Percentiles rank a stretch among this genome's conserved stretches.
phyloP scores from a whole-genome alignment of 2,329 filamentous ascomycete genomes.

The Xylariaceae sp. region DNA sequence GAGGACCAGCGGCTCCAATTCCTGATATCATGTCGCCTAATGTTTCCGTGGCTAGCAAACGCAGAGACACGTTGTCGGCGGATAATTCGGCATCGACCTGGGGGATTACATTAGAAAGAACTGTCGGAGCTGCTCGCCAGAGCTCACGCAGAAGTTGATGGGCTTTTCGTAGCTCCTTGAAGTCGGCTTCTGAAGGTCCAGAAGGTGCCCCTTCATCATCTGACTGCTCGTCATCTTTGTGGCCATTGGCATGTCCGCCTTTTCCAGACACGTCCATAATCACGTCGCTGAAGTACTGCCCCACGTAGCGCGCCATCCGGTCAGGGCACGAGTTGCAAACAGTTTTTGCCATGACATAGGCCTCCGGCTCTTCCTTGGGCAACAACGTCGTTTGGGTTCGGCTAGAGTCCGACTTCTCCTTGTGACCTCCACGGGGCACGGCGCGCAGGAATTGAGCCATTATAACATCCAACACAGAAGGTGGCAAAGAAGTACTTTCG shows the following conservation, averaged over 20 bases:
- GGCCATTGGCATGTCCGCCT: slow-evolving; percentile 50
- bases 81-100: slow-evolving; percentile 89
- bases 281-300: slow-evolving; percentile 95
- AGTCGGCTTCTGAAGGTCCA: slow-evolving; percentile 73
- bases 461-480: slow-evolving; percentile 83
- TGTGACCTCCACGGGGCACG: slow-evolving; percentile 62
- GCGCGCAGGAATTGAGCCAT: slow-evolving; percentile 93
- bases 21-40: slow-evolving; percentile 92
- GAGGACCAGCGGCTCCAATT: slow-evolving; percentile 85
- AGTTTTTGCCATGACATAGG: slow-evolving; percentile 94
- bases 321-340: slow-evolving; percentile 86
- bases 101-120: slow-evolving; percentile 88
- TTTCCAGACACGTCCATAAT: slow-evolving; percentile 78
- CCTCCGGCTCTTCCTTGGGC: slow-evolving; percentile 82
- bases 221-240: slow-evolving; percentile 54
- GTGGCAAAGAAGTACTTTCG: slow-evolving; percentile 70
- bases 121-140: slow-evolving; percentile 84
- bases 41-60: slow-evolving; percentile 85
- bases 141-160: slow-evolving; percentile 85
- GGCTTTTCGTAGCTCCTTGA: slow-evolving; percentile 83
- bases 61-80: slow-evolving; percentile 81
- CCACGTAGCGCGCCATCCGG: slow-evolving; percentile 91
- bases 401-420: slow-evolving; percentile 57
- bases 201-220: slow-evolving; percentile 56
- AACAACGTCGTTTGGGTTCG: slow-evolving; percentile 76